phyloP scores from a whole-genome alignment of 495 filamentous ascomycete genomes.

The Annulohypoxylon maeteangense region DNA sequence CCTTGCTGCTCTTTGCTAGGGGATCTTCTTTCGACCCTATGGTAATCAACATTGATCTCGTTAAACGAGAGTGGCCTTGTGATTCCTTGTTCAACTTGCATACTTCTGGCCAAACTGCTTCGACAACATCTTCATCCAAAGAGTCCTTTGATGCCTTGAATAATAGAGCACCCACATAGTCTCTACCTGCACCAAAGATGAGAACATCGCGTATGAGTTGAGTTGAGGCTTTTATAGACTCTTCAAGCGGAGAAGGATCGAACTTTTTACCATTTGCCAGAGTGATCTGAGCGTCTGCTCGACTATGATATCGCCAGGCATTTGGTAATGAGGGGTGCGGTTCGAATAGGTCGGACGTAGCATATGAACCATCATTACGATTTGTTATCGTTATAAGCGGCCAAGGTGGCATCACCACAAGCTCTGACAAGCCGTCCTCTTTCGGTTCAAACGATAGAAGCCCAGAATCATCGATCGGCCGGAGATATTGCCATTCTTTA shows the following conservation, averaged over 20 bases:
- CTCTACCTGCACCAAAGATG: constrained; percentile 59
- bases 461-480: constrained; percentile 38
- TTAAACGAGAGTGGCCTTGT: constrained; percentile 56
- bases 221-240: constrained; percentile 47
- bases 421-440: constrained; percentile 64
- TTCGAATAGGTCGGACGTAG: constrained; percentile 70
- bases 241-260: constrained; percentile 71
- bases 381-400: constrained; percentile 72
- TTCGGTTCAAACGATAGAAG: constrained; percentile 65
- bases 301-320: constrained; percentile 69
- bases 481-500: constrained; percentile 74
- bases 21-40: constrained; percentile 41
- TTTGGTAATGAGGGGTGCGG: constrained; percentile 61
- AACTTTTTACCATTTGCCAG: constrained; percentile 76
- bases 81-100: constrained; percentile 53
- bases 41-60: constrained; percentile 57
- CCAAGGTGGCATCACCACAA: constrained; percentile 68
- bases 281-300: constrained; percentile 69
- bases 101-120: constrained; percentile 51
- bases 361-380: constrained; percentile 65
- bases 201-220: constrained; percentile 54
- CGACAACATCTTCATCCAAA: constrained; percentile 28
- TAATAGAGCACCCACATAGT: constrained; percentile 59
- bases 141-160: constrained; percentile 37
- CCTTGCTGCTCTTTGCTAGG: constrained; percentile 66